Evolutionary conservation across 2,329 filamentous ascomycete species (phyloP).

Genomic region (Dothiorella sarmentorum): DNA sequence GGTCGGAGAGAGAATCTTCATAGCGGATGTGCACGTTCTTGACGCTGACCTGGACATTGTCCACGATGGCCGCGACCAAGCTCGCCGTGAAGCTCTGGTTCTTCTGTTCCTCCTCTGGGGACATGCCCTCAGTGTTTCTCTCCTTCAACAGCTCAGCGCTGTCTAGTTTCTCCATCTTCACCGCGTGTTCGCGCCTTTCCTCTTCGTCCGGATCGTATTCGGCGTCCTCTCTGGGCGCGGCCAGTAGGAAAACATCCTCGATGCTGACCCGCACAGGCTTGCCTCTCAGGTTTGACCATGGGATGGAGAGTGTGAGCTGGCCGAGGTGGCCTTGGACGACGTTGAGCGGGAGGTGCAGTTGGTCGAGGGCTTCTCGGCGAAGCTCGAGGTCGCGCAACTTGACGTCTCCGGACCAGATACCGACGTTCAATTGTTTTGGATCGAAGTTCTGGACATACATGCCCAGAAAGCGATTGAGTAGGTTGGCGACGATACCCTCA

Average conservation of each 20-base stretch:
- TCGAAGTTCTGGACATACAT: constrained; percentile 99
- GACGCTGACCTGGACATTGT: constrained; percentile 95
- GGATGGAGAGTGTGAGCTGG: constrained; percentile 85
- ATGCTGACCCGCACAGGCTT: constrained; percentile 94
- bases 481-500: constrained; percentile 91
- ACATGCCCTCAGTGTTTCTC: constrained; percentile 86
- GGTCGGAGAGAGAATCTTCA: constrained; percentile 93
- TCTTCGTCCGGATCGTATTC: constrained; percentile 93
- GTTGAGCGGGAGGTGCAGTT: constrained; percentile 93
- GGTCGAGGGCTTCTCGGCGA: constrained; percentile 90
- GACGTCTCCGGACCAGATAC: constrained; percentile 98
- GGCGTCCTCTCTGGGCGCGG: constrained; percentile 91
- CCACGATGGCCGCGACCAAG: constrained; percentile 91
- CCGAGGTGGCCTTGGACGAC: constrained; percentile 94
- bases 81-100: constrained; percentile 97
- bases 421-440: constrained; percentile 93
- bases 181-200: constrained; percentile 74
- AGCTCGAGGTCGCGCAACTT: constrained; percentile 91
- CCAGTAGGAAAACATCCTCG: constrained; percentile 93
- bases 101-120: constrained; percentile 91
- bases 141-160: constrained; percentile 94
- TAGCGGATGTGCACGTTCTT: constrained; percentile 99
- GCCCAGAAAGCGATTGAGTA: constrained; percentile 98
- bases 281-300: constrained; percentile 93
- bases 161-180: constrained; percentile 99